Conservation (phyloP, 352 stramenopile species). For the Blastocystis sp. region DNA sequence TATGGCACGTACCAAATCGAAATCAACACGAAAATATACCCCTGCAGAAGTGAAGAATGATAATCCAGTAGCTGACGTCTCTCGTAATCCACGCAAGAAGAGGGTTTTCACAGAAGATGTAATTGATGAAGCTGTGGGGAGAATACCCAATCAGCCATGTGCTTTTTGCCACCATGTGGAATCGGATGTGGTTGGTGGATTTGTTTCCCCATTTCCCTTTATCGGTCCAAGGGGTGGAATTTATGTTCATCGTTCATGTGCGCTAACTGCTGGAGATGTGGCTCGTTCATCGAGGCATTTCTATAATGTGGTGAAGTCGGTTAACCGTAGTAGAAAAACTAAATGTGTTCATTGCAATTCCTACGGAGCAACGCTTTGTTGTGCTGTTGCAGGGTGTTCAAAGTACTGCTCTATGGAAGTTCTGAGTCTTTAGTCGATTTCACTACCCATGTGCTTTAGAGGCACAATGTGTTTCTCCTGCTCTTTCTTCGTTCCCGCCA, state of each 20-base stretch:
- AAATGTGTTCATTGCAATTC: background rate
- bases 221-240: background rate
- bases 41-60: background rate
- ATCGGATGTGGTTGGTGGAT: background rate
- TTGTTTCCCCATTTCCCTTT: background rate
- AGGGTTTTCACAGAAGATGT: slow-evolving; percentile 12
- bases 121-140: background rate
- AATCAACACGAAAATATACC: background rate
- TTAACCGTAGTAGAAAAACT: slow-evolving; percentile 16
- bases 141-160: background rate
- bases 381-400: background rate
- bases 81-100: background rate
- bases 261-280: background rate
- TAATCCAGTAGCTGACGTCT: background rate
- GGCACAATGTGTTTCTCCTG: background rate
- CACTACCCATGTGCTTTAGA: background rate
- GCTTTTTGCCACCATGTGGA: background rate
- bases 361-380: background rate
- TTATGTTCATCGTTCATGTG: background rate
- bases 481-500: background rate
- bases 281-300: background rate
- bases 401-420: background rate
- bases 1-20: background rate
- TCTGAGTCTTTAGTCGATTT: background rate
- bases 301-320: slow-evolving; percentile 17